A percentile compares a stretch with the other conserved stretches of the same genome.
phyloP scores from a whole-genome alignment of 75 land plant species.

The Sequoia sempervirens region DNA sequence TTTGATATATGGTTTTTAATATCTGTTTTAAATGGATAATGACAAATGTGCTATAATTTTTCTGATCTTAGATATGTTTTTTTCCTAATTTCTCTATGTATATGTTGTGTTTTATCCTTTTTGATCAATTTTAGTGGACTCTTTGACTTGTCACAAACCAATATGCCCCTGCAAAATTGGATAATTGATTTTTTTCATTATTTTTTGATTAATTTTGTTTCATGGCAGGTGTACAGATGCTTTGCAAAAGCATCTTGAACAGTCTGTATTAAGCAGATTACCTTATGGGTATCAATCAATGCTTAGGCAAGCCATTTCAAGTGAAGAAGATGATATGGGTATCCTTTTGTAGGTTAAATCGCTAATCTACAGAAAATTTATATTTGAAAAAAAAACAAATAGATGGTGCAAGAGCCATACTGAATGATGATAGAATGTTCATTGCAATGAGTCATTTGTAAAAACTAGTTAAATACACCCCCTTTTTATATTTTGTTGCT shows the following conservation, averaged over 20 bases:
- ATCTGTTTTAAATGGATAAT: neutral
- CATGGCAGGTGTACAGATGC: conserved; percentile 56
- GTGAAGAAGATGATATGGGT: conserved; percentile 97
- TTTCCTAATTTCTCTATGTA: neutral
- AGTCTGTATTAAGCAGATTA: conserved; percentile 67
- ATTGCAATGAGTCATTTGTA: neutral
- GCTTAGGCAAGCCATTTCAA: conserved; percentile 69
- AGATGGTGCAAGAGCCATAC: neutral
- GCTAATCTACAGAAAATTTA: conserved; percentile 1
- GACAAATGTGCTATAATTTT: neutral
- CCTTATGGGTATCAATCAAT: conserved; percentile 74
- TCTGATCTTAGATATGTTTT: neutral
- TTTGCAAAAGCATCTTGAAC: conserved; percentile 68
- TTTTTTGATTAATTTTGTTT: neutral
- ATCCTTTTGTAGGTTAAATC: conserved; percentile 10
- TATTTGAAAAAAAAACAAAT: neutral
- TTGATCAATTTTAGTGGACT: neutral
- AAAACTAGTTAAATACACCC: neutral
- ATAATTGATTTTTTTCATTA: neutral
- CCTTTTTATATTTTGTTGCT: neutral
- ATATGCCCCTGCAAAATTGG: neutral
- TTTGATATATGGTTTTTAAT: neutral
- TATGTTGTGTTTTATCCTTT: neutral
- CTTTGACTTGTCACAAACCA: neutral
- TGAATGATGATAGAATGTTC: neutral